Conservation (phyloP, 2,329 filamentous ascomycete species). For the Hymenoscyphus albidus region DNA sequence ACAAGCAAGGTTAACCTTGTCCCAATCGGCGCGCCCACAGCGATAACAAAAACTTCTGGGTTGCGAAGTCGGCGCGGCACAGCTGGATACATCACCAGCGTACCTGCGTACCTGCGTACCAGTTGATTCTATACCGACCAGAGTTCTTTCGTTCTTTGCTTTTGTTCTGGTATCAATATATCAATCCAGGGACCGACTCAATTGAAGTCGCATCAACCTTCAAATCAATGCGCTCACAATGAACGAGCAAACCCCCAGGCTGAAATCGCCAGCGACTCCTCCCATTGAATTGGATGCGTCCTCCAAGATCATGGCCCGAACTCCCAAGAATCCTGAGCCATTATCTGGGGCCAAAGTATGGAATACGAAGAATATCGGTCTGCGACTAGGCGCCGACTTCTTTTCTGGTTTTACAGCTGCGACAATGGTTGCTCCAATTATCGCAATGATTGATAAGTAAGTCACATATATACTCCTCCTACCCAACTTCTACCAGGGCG, state of each 20-base stretch:
- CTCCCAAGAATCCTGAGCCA: slow-evolving; percentile 19
- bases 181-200: slow-evolving; percentile 2
- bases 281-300: slow-evolving; percentile 13
- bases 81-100: background rate
- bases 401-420: slow-evolving; percentile 68
- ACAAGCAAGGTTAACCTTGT: no score
- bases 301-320: slow-evolving; percentile 13
- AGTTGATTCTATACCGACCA: slow-evolving; percentile 10
- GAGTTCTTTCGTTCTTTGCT: slow-evolving; percentile 6
- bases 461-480: slow-evolving; percentile 8
- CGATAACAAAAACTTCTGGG: no score
- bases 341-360: slow-evolving; percentile 42
- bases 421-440: slow-evolving; percentile 73
- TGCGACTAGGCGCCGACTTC: slow-evolving; percentile 64
- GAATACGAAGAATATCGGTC: slow-evolving; percentile 72
- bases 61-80: no score
- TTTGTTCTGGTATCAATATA: background rate
- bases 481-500: background rate
- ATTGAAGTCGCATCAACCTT: background rate
- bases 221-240: slow-evolving; percentile 20
- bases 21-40: no score
- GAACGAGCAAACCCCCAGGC: slow-evolving; percentile 18
- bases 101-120: background rate
- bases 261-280: slow-evolving; percentile 17
- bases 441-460: slow-evolving; percentile 83